Evolutionary conservation across 1,284 basidiomycete species (phyloP).

Genomic region (Pseudozyma pruni): DNA sequence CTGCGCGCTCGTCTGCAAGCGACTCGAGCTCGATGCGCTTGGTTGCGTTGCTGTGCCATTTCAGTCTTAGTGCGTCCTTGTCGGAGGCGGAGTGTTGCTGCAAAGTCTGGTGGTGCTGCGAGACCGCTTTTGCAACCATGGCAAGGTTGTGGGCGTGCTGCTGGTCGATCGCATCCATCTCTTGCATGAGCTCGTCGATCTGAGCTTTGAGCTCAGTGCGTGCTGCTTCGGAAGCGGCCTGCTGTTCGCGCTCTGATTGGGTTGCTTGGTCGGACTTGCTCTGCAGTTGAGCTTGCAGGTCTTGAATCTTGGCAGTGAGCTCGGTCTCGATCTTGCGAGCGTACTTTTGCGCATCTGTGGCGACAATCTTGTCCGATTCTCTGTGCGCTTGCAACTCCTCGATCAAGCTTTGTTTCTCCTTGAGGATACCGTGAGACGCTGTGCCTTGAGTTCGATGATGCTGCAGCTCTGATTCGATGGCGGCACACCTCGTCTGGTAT

Average conservation of each 20-base stretch:
- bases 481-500: conserved; percentile 4
- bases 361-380: conserved; percentile 35
- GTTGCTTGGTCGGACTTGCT: conserved; percentile 9
- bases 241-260: conserved; percentile 6
- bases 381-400: conserved; percentile 29
- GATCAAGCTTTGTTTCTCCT: conserved; percentile 22
- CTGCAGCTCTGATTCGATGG: conserved; percentile 11
- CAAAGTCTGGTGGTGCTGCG: conserved; percentile 8
- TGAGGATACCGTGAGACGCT: conserved; percentile 15
- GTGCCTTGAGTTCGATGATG: conserved; percentile 11
- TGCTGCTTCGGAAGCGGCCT: conserved; percentile 5
- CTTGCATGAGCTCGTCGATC: conserved; percentile 16
- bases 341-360: conserved; percentile 42
- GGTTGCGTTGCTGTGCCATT: conserved; percentile 21
- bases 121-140: conserved; percentile 34
- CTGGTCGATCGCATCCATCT: conserved; percentile 20
- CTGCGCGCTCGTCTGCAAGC: conserved; percentile 22
- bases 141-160: conserved; percentile 31
- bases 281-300: conserved; percentile 17
- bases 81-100: conserved; percentile 9
- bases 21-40: conserved; percentile 21
- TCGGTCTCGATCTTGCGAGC: conserved; percentile 33
- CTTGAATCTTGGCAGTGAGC: conserved; percentile 23
- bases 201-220: conserved; percentile 10
- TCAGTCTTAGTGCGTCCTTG: background rate